Evolutionary conservation across 148 eudicot species (phyloP), one percentile per base, ranked within the genome.

Genomic region (Nyssa sinensis): DNA sequence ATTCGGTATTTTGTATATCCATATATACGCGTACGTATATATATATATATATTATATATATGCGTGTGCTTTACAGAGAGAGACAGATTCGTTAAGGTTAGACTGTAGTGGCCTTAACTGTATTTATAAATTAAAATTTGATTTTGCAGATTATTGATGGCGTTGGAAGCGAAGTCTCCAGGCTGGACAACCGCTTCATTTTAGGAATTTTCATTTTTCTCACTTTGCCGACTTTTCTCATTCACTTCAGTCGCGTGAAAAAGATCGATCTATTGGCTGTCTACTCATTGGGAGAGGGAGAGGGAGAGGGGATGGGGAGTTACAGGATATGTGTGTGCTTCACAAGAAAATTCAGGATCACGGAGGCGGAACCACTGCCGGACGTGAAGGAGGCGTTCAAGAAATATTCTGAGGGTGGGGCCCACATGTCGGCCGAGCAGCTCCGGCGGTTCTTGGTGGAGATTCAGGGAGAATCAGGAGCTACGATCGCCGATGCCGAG

Each of bases 291-390:
- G 14, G 9, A 24, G 51, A 44, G 51, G 16, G 51, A 67, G 12
- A 31, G 27, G 27, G 23, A 10, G 2, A 21, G 1, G 74, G 23
- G 69, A 89, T 90, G 90, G 91, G 87, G 67, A 89, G 81, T 41
- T 93, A 86, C 77, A 85, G 90, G 70, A 63, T 91, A 9, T 91
- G 97, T 53, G 79, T 81, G 58, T 91, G 95, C 64, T 94, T 88
- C 78, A 87, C 83, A 23, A 82, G 98, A 62, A 86, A 70, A 67
- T 94, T 94, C 74, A 79, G 80, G 80, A 74, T 84, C 24, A 51
- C 74, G 34, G 86, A 80, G 58, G 82, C 87, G 37, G 88, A 83
- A 76, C 89, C 93, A 31, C 97, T 97, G 29, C 62, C 78, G 7
- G 95, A 94, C 47, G 86, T 91, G n/a, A 83, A 75, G 66, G 84